Conservation (phyloP, 176 grass and related monocot genomes). For the Puccinellia tenuiflora region DNA sequence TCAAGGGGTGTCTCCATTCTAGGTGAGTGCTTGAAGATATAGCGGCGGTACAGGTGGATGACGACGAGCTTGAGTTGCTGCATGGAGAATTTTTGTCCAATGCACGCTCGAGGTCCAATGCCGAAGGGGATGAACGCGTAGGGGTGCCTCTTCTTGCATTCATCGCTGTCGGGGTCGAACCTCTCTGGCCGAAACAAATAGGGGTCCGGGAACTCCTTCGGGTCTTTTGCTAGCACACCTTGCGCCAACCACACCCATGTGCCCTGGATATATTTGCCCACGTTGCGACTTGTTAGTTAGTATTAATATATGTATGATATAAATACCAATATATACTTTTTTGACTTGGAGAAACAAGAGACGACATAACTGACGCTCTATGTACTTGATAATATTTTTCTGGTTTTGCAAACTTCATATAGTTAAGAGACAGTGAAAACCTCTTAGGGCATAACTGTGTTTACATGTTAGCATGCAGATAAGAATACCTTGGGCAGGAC, state of each 20-base stretch:
- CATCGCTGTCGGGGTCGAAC: conserved; percentile 42
- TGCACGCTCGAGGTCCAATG: conserved; percentile 52
- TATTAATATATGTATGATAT: not conserved
- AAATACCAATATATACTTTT: not conserved
- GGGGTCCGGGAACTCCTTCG: conserved; percentile 43
- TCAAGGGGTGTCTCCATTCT: conserved; percentile 44
- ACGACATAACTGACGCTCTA: not conserved
- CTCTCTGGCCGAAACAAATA: conserved; percentile 43
- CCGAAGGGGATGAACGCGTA: conserved; percentile 75
- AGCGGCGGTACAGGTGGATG: conserved; percentile 49
- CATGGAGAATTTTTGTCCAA: conserved; percentile 64
- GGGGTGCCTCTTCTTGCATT: conserved; percentile 49
- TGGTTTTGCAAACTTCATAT: not conserved
- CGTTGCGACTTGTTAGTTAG: not conserved
- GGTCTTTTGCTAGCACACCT: conserved; percentile 53
- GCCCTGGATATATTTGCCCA: conserved; percentile 5
- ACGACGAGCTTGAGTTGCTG: conserved; percentile 52
- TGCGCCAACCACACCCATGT: conserved; percentile 70
- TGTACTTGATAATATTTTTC: not conserved
- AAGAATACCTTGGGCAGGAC: conserved; percentile 46
- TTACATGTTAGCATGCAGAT: not conserved
- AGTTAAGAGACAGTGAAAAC: not conserved
- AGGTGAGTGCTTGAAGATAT: conserved; percentile 48
- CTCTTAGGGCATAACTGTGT: not conserved
- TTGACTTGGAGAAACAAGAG: not conserved